These are phyloP conservation scores for Fusarium siculi DNA, from an alignment of 2,329 filamentous ascomycete species.

Conservation along the genomic window DNA sequence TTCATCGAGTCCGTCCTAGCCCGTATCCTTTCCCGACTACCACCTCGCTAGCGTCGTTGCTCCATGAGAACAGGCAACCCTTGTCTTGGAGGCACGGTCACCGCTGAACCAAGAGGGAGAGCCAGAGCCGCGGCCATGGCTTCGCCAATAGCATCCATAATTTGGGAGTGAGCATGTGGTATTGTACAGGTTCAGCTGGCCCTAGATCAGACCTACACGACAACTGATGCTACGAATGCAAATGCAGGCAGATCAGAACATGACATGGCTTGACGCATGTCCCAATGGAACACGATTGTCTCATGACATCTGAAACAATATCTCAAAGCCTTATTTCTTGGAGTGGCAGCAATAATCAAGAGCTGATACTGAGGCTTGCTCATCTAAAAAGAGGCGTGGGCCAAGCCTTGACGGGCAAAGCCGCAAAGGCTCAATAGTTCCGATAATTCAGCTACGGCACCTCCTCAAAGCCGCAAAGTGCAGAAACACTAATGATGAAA, in stretches of 20 bases:
- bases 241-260: background rate
- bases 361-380: conserved; percentile 20
- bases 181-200: conserved; percentile 33
- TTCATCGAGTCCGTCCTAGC: background rate
- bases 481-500: background rate
- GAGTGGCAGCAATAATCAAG: conserved; percentile 2
- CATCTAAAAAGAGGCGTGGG: conserved; percentile 24
- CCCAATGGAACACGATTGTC: conserved; percentile 5
- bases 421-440: conserved; percentile 20
- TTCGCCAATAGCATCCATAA: background rate
- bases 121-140: conserved; percentile 15
- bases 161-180: background rate
- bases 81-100: conserved; percentile 22
- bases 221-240: conserved; percentile 3
- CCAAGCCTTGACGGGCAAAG: conserved; percentile 31
- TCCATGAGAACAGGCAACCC: conserved; percentile 23
- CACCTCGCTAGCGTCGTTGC: conserved; percentile 32
- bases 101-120: conserved; percentile 27
- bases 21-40: conserved; percentile 36
- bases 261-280: conserved; percentile 7
- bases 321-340: conserved; percentile 9
- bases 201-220: conserved; percentile 8
- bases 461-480: conserved; percentile 3
- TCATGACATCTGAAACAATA: conserved; percentile 24
- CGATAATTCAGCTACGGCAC: conserved; percentile 10